A percentile compares a stretch with the other conserved stretches of the same genome.
Conservation (phyloP, 495 filamentous ascomycete genomes). For the Trichoderma gamsii region DNA sequence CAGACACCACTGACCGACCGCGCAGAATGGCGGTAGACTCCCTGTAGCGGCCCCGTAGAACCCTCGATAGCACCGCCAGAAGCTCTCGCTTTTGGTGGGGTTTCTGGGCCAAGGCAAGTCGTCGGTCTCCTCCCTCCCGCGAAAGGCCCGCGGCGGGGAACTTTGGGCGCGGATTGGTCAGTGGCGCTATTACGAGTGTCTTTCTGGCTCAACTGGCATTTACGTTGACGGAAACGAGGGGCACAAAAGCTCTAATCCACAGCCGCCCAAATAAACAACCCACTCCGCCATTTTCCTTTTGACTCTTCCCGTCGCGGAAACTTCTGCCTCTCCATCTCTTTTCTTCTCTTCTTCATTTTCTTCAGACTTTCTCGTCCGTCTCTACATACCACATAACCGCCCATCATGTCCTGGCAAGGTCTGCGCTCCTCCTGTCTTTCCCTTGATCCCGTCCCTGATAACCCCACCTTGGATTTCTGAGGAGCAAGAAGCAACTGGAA, state of each 20-base stretch:
- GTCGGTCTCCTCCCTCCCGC: background rate
- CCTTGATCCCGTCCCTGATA: constrained; percentile 4
- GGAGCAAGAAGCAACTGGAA: constrained; percentile 7
- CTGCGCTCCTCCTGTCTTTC: constrained; percentile 19
- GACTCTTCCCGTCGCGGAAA: constrained; percentile 5
- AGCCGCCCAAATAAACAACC: constrained; percentile 8
- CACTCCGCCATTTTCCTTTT: constrained; percentile 11
- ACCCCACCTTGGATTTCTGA: constrained; percentile 32
- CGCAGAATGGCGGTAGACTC: background rate
- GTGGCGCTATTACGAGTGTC: background rate
- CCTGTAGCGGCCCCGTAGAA: background rate
- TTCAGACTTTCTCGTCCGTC: background rate
- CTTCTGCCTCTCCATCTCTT: background rate
- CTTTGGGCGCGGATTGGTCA: constrained; percentile 6
- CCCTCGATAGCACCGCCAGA: background rate
- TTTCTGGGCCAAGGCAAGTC: background rate
- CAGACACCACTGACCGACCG: background rate
- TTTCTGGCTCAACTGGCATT: background rate
- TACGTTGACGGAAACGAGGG: background rate
- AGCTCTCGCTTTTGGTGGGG: background rate
- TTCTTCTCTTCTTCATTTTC: constrained; percentile 8
- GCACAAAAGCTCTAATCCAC: constrained; percentile 9
- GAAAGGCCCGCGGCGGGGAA: constrained; percentile 7
- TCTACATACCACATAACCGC: constrained; percentile 18
- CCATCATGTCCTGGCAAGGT: constrained; percentile 57